These are phyloP conservation scores for Haberlea rhodopensis DNA, from an alignment of 257 asterid species.

Conservation along the genomic window DNA sequence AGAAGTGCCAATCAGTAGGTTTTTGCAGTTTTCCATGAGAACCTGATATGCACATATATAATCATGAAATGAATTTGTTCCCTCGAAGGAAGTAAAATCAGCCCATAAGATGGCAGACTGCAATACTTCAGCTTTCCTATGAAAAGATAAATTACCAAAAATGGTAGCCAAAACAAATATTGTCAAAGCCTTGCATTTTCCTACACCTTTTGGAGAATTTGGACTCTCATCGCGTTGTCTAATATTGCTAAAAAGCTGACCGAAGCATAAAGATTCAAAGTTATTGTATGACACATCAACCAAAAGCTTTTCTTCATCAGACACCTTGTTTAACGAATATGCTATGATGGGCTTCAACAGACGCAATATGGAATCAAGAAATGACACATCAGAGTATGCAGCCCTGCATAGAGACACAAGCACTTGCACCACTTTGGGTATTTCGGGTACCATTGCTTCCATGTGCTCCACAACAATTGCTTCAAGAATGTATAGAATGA, in stretches of 20 bases:
- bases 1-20: constrained; percentile 44
- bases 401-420: constrained; percentile 70
- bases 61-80: constrained; percentile 57
- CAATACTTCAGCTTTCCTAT: constrained; percentile 52
- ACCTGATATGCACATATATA: constrained; percentile 83
- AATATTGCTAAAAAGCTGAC: constrained; percentile 62
- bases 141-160: constrained; percentile 68
- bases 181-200: constrained; percentile 55
- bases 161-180: constrained; percentile 75
- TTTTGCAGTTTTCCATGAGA: constrained; percentile 69
- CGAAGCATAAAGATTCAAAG: constrained; percentile 86
- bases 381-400: constrained; percentile 72
- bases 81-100: constrained; percentile 60
- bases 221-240: constrained; percentile 31
- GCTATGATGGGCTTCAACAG: constrained; percentile 79
- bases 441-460: constrained; percentile 88
- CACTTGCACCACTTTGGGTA: constrained; percentile 78
- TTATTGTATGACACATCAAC: constrained; percentile 51
- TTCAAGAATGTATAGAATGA: constrained; percentile 79
- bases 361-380: constrained; percentile 68
- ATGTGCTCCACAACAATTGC: constrained; percentile 80
- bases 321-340: constrained; percentile 62
- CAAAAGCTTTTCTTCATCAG: constrained; percentile 54
- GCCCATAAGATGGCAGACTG: constrained; percentile 57
- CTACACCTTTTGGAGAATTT: constrained; percentile 38